Conservation (phyloP, 2,329 filamentous ascomycete species). For the Microdochium nivale region DNA sequence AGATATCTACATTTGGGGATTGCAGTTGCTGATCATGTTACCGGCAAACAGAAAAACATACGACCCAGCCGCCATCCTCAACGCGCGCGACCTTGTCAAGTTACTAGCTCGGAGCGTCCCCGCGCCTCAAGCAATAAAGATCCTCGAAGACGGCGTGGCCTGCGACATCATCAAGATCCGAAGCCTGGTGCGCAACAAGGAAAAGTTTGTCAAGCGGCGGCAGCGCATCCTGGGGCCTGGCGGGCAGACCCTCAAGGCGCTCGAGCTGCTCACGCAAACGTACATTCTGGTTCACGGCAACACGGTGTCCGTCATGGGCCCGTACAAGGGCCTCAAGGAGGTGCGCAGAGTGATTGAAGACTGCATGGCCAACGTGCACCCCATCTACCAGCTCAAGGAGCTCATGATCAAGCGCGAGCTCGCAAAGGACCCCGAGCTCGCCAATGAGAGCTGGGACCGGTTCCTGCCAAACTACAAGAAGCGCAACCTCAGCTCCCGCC, state of each 20-base stretch:
- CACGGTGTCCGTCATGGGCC: conserved; percentile 86
- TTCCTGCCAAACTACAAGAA: conserved; percentile 98
- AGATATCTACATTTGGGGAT: neutral
- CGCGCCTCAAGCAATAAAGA: conserved; percentile 86
- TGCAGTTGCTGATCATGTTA: neutral
- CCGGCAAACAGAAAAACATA: conserved; percentile 54
- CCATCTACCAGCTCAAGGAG: conserved; percentile 73
- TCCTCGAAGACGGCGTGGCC: conserved; percentile 83
- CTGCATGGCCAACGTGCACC: conserved; percentile 95
- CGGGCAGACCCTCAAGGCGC: conserved; percentile 85
- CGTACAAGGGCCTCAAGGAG: conserved; percentile 89
- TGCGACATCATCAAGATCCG: conserved; percentile 96
- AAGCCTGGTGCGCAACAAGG: conserved; percentile 83
- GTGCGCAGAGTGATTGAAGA: conserved; percentile 84
- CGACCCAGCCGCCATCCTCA: conserved; percentile 87
- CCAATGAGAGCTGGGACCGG: conserved; percentile 85
- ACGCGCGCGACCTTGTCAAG: conserved; percentile 90
- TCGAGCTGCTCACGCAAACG: conserved; percentile 83
- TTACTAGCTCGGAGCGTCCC: conserved; percentile 86
- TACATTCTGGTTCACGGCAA: conserved; percentile 97
- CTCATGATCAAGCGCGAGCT: conserved; percentile 89
- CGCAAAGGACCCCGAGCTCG: conserved; percentile 79
- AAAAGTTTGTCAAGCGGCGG: conserved; percentile 88
- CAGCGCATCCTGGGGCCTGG: conserved; percentile 89
- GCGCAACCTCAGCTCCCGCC: conserved; percentile 76